Base-by-base conservation (phyloP, 2,329 filamentous ascomycete genomes). In the Fusarium bactridioides region DNA sequence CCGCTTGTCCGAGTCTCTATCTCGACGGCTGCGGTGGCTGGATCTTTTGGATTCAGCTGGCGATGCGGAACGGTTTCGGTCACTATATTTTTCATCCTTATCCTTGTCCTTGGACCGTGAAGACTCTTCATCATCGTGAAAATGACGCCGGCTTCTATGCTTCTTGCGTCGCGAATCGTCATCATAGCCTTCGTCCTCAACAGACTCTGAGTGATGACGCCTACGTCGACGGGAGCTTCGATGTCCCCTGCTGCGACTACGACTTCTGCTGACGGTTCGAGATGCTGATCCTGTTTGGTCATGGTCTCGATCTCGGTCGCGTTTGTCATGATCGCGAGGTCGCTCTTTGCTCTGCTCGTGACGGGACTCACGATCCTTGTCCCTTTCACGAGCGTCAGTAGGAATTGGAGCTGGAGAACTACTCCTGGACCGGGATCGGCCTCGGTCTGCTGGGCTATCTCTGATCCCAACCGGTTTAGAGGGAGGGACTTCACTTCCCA, bases 21-120 rank as follows among this genome's bases (percentile, higher is more conserved):
- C 89, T 71, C 86, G 87, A 57, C 88, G 90, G 73, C 89, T 90
- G 69, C 89, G 88, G 74, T 90, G 88, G 54, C 86, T 85, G 11
- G 88, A 86, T 60, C 86, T 82, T 71, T 86, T 89, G 41, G 86
- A 86, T 15, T 87, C 86, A 18, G 89, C 88, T 3, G 87, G 88
- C 5, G 93, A 94, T 10, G 86, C 86, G 10, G 92, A 93, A 64
- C 91, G 86, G 1, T 91, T 90, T 56, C 87, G 86, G 53, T 90
- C 87, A 18, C 84, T 82, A 73, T 85, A 77, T 71, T 84, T 84
- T 53, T 85, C 82, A 72, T 82, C 80, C 61, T 72, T 80, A 40
- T 82, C 79, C 35, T 84, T 82, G 71, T 82, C 79, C n/a, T 72
- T 80, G 47, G 82, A 73, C 41, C 80, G 80, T 44, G 79, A 76